Conservation (phyloP, 495 filamentous ascomycete genomes). For the Hypomontagnella monticulosa region DNA sequence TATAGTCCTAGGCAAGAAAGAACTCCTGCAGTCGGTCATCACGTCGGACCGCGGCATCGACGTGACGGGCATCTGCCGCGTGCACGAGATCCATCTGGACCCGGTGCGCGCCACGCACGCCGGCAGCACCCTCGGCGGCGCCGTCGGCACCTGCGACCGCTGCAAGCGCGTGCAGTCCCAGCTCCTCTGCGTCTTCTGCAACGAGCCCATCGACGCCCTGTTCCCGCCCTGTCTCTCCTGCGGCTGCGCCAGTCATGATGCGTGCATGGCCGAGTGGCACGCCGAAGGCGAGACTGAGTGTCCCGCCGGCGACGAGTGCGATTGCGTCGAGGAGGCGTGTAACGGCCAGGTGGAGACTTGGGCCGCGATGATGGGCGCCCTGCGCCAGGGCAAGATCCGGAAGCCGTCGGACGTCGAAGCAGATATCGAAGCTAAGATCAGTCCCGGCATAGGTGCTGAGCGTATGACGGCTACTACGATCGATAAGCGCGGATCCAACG, state of each 20-base stretch:
- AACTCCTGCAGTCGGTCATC: constrained; percentile 51
- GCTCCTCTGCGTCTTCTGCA: constrained; percentile 67
- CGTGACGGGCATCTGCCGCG: constrained; percentile 66
- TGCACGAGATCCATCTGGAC: constrained; percentile 64
- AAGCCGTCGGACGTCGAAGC: constrained; percentile 29
- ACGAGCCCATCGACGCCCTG: constrained; percentile 63
- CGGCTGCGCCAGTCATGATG: constrained; percentile 68
- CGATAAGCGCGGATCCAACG: constrained; percentile 37
- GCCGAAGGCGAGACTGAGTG: constrained; percentile 56
- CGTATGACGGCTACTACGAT: not conserved
- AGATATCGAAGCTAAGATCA: not conserved
- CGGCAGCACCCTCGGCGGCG: constrained; percentile 55
- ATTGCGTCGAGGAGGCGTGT: constrained; percentile 54
- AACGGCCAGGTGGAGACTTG: constrained; percentile 55
- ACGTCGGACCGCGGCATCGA: constrained; percentile 62
- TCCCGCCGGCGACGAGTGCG: constrained; percentile 60
- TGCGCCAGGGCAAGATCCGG: constrained; percentile 40
- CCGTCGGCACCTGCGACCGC: constrained; percentile 63
- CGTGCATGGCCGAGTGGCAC: constrained; percentile 64
- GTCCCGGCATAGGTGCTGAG: no score
- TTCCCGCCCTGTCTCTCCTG: constrained; percentile 69
- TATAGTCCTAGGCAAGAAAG: constrained; percentile 58
- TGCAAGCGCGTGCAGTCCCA: constrained; percentile 63
- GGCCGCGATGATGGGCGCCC: constrained; percentile 49
- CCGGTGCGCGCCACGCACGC: constrained; percentile 55